Evolutionary conservation across 2,329 filamentous ascomycete species (phyloP), one percentile per base, ranked within the genome.

Genomic region (Ophiostoma sp.): DNA sequence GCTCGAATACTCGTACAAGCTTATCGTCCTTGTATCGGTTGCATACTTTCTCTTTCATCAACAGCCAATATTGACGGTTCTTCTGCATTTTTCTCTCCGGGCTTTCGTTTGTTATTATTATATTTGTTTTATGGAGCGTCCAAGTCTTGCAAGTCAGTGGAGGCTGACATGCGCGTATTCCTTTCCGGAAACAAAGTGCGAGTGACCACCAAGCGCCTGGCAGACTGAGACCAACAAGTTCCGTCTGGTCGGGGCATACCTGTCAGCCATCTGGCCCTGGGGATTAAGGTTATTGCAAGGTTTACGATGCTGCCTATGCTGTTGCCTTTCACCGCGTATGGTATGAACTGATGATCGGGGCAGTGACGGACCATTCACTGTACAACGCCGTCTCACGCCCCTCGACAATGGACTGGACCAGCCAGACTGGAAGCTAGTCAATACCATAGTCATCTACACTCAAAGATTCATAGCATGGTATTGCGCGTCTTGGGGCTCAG

Each of bases 401-500:
- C 11, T 55, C 5, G n/a, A 27, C 49, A 14, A 27, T 18, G 27
- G 27, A 52, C 3, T 27, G n/a, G n/a, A 27, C 49, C n/a, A 27
- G 27, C 49, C 49, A 55, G n/a, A 27, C 14, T 27, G n/a, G 9
- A 27, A 4, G 18, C 49, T 55, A 14, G 49, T 27, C 27, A 2
- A 27, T 27, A 27, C 27, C 27, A 27, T 27, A 27, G 27, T 27
- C 27, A 27, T 2, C 27, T 27, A 27, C 27, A 27, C 27, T 27
- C 27, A 55, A 27, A 27, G 16, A 18, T n/a, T 6, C 18, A 36
- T 27, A n/a, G 49, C 38, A 18, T 60, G 27, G 38, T 60, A 60
- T 60, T 60, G 55, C 55, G 55, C 27, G 55, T 60, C 11, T 18
- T 16, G 55, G 38, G 55, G 27, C 18, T 60, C 27, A 60, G 55